Percentiles rank a stretch among this genome's conserved stretches.
phyloP scores from a whole-genome alignment of 2,329 filamentous ascomycete genomes.

The Alternaria arborescens region DNA sequence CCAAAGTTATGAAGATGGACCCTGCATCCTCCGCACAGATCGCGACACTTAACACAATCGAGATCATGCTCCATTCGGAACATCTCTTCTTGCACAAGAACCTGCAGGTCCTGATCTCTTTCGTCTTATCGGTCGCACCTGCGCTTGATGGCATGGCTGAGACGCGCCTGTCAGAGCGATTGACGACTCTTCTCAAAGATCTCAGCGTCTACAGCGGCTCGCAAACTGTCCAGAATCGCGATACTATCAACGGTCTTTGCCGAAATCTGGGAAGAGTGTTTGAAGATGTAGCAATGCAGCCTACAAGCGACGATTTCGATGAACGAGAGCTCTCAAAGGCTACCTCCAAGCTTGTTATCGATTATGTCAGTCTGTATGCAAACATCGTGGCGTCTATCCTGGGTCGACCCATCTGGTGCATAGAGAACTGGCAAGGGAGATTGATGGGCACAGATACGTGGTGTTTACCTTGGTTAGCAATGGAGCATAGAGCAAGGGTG shows the following conservation, averaged over 20 bases:
- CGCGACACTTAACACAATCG: not conserved
- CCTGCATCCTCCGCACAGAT: not conserved
- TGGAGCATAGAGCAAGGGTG: not conserved
- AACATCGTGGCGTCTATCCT: not conserved
- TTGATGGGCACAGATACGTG: not conserved
- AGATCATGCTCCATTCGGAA: not conserved
- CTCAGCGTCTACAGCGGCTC: not conserved
- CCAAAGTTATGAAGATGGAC: not conserved
- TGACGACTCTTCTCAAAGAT: not conserved
- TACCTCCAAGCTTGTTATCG: not conserved
- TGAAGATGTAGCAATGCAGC: not conserved
- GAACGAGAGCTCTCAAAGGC: not conserved
- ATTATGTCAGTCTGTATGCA: not conserved
- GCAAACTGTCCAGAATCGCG: not conserved
- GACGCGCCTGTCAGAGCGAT: not conserved
- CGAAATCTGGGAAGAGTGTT: not conserved
- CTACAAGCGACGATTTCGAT: not conserved
- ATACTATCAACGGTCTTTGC: not conserved
- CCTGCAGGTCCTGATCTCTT: not conserved
- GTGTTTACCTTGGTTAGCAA: not conserved
- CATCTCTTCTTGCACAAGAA: not conserved
- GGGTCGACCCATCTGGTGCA: not conserved
- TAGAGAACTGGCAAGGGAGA: not conserved
- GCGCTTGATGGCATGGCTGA: conserved; percentile 1
- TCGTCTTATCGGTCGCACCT: not conserved